These are phyloP conservation scores for Kwoniella sp. DNA, from an alignment of 768 basidiomycete genomes.

Conservation along the genomic window DNA sequence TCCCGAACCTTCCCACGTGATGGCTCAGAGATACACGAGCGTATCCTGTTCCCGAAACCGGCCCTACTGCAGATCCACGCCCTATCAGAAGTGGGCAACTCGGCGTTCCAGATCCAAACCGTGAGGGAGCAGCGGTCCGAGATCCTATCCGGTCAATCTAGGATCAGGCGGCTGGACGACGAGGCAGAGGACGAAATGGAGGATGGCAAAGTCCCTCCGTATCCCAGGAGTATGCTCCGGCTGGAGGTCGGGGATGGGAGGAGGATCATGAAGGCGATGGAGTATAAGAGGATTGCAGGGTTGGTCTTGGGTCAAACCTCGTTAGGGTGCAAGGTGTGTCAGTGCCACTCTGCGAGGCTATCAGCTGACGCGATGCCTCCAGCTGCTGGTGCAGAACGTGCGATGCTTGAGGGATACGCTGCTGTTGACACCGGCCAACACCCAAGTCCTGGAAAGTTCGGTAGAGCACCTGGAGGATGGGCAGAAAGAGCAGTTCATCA, in stretches of 20 bases:
- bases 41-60: slow-evolving; percentile 24
- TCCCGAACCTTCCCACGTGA: slow-evolving; percentile 14
- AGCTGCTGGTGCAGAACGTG: slow-evolving; percentile 71
- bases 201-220: slow-evolving; percentile 73
- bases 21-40: slow-evolving; percentile 14
- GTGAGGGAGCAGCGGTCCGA: slow-evolving; percentile 61
- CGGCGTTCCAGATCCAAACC: slow-evolving; percentile 72
- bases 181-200: slow-evolving; percentile 55
- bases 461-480: slow-evolving; percentile 63
- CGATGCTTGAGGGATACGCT: slow-evolving; percentile 66
- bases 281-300: slow-evolving; percentile 64
- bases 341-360: background rate
- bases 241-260: slow-evolving; percentile 76
- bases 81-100: slow-evolving; percentile 78
- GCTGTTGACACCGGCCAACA: slow-evolving; percentile 68
- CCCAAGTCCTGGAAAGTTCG: slow-evolving; percentile 53
- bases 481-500: slow-evolving; percentile 61
- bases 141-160: slow-evolving; percentile 49
- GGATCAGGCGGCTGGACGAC: slow-evolving; percentile 42
- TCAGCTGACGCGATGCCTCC: background rate
- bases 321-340: slow-evolving; percentile 72
- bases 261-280: slow-evolving; percentile 66
- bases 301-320: slow-evolving; percentile 70
- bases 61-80: slow-evolving; percentile 61
- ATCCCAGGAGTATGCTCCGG: slow-evolving; percentile 72